Evolutionary conservation across 1,284 basidiomycete species (phyloP), one percentile per base, ranked within the genome.

Genomic region (Trichosporon faecale): DNA sequence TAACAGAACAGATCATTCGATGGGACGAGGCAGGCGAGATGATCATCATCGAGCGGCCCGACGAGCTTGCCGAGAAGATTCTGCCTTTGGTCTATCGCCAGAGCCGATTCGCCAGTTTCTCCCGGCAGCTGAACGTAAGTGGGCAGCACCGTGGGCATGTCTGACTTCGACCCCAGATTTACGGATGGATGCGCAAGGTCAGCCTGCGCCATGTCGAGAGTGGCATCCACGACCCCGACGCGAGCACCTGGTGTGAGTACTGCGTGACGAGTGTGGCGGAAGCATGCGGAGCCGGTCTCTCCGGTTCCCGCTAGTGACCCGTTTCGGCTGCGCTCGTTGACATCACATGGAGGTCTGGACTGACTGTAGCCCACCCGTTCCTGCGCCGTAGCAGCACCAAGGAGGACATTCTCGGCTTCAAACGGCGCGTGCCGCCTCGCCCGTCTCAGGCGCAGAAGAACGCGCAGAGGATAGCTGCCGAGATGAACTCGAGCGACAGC

Each of bases 151-250:
- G 29, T 33, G 29, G 29, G 27, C 27, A 8, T 11, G 27, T 23
- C 57, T 31, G 57, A 76, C 76, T 27, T 65, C 66, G 64, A 65
- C 37, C 33, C 27, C 80, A 94, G 93, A 95, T 95, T 84, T 95
- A 95, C 85, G 93, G 93, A 74, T 95, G 93, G 86, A 94, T 94
- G 91, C 91, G 93, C 83, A 94, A 94, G 83, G 91, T 94, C 37
- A 78, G 76, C 69, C 87, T 94, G 74, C 90, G 92, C 78, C 93
- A 94, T 84, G 91, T 94, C 79, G 93, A 95, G 85, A 91, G 91
- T 72, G 91, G 91, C 73, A 93, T 94, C 74, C 91, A 92, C 84
- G 92, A 94, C 85, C 93, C 93, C 70, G 93, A 95, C 84, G 92
- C 93, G 8, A 93, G 91, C 83, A 94, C 92, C 73, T 95, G 93